Percentiles rank a stretch among this genome's conserved stretches.
Evolutionary conservation across 345 rosid species (phyloP).

Genomic region (Gossypium raimondii): DNA sequence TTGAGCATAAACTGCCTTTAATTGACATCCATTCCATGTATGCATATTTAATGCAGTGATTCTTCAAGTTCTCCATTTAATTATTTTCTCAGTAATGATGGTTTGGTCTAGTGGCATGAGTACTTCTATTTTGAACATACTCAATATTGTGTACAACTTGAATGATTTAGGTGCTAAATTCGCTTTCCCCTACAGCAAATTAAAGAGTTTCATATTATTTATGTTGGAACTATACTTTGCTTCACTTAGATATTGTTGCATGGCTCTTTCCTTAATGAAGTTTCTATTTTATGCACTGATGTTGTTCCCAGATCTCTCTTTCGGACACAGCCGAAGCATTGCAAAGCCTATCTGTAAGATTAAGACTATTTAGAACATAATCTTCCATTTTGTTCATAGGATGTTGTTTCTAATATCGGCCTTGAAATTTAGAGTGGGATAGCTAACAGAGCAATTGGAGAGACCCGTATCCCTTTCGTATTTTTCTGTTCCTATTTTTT

Average conservation of each 20-base stretch:
- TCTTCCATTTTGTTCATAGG: constrained; percentile 8
- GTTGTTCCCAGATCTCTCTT: constrained; percentile 41
- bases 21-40: neutral
- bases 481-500: constrained; percentile 4
- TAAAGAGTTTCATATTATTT: neutral
- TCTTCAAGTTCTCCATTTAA: neutral
- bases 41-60: neutral
- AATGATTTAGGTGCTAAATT: neutral
- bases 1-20: neutral
- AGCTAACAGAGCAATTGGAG: constrained; percentile 83
- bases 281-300: constrained; percentile 2
- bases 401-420: constrained; percentile 26
- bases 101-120: neutral
- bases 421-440: constrained; percentile 59
- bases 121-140: neutral
- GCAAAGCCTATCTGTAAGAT: constrained; percentile 64
- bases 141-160: neutral
- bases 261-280: constrained; percentile 12
- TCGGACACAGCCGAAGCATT: constrained; percentile 58
- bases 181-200: neutral
- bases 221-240: neutral
- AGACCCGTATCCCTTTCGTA: constrained; percentile 74
- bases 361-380: neutral
- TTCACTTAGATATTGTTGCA: neutral
- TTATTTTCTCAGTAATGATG: neutral